Conservation (phyloP, 2,329 filamentous ascomycete genomes). For the Aspergillus pseudonomiae region DNA sequence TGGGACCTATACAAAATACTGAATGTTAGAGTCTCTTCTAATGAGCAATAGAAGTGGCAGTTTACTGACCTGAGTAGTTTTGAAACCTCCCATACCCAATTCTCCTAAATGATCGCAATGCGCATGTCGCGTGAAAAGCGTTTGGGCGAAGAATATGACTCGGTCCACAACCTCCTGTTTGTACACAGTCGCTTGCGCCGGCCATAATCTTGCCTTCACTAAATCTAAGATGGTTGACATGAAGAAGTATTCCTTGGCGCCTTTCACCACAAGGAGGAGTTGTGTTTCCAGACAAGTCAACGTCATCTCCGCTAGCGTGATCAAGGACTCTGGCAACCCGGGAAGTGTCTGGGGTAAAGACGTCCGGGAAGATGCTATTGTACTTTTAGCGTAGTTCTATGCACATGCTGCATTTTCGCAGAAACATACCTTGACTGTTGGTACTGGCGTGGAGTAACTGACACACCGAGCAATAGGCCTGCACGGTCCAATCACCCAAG, state of each 20-base stretch:
- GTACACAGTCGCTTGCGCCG: conserved; percentile 33
- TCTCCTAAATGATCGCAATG: conserved; percentile 35
- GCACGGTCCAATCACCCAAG: conserved; percentile 41
- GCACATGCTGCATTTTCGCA: not conserved
- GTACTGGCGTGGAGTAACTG: conserved; percentile 37
- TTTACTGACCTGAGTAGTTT: conserved; percentile 31
- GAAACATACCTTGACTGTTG: conserved; percentile 27
- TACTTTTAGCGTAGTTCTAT: not conserved
- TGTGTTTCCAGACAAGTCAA: conserved; percentile 35
- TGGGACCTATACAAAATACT: conserved; percentile 17
- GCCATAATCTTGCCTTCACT: conserved; percentile 40
- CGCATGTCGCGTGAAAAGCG: conserved; percentile 38
- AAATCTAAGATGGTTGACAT: conserved; percentile 40
- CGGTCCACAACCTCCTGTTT: conserved; percentile 42
- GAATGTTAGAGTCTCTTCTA: not conserved
- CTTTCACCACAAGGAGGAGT: conserved; percentile 38
- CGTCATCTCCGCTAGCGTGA: conserved; percentile 36
- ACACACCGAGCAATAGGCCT: conserved; percentile 42
- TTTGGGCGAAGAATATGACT: conserved; percentile 39
- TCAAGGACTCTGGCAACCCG: conserved; percentile 36
- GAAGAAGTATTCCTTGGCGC: conserved; percentile 45
- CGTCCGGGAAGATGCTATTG: conserved; percentile 9
- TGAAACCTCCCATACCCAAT: conserved; percentile 34
- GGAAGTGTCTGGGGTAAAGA: conserved; percentile 32
- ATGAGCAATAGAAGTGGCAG: not conserved